Conservation (phyloP, 208 protist species). For the Leishmania guyanensis region DNA sequence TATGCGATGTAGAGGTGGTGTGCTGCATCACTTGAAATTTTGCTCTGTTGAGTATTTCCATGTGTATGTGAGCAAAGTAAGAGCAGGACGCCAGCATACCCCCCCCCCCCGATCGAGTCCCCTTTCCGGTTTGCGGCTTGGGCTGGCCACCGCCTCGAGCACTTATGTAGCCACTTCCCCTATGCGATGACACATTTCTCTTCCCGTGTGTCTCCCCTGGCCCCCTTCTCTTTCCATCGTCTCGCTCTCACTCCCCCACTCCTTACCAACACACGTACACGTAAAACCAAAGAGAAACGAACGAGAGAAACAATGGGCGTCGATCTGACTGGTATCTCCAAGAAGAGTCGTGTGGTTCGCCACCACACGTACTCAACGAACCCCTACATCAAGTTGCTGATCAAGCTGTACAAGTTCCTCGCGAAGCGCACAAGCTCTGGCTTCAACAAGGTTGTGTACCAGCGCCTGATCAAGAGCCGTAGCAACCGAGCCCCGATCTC, state of each 20-base stretch:
- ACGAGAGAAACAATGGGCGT: constrained; percentile 72
- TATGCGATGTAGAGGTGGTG: not conserved
- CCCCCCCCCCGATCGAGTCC: not conserved
- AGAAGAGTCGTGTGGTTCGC: constrained; percentile 92
- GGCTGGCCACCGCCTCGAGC: not conserved
- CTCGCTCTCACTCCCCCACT: not conserved
- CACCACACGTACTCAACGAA: constrained; percentile 96
- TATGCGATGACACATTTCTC: not conserved
- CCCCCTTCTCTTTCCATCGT: not conserved
- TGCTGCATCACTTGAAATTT: not conserved
- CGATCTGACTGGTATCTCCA: constrained; percentile 90
- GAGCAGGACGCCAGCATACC: not conserved
- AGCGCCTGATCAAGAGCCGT: constrained; percentile 95
- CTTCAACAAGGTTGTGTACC: constrained; percentile 99
- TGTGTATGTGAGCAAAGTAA: not conserved
- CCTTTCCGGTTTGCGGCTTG: not conserved
- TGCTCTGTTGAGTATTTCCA: not conserved
- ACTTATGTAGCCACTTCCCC: not conserved
- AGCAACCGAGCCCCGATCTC: constrained; percentile 97
- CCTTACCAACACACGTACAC: not conserved
- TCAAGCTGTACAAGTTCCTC: constrained; percentile 99
- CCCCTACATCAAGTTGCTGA: constrained; percentile 98
- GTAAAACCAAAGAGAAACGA: constrained; percentile 3
- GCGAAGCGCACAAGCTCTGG: constrained; percentile 96
- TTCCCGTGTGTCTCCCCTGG: not conserved